Conservation (phyloP, 495 filamentous ascomycete species). For the Letharia lupina region DNA sequence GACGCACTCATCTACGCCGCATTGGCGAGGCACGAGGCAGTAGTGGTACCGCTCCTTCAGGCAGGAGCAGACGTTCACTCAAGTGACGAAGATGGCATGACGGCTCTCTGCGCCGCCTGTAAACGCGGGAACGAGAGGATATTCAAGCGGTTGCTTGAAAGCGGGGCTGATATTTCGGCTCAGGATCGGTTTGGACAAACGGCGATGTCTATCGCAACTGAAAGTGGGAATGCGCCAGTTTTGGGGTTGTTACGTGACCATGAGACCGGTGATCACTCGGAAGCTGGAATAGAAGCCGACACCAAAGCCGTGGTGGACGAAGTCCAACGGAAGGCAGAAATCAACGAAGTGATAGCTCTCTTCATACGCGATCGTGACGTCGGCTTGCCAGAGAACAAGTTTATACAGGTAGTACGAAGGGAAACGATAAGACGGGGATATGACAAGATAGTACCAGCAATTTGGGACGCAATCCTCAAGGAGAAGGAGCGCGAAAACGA, state of each 20-base stretch:
- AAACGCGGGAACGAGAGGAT: background rate
- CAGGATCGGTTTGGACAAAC: background rate
- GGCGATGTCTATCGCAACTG: background rate
- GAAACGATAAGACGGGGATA: too few relatives aligned
- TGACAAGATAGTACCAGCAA: too few relatives aligned
- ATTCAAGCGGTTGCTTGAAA: constrained; percentile 10
- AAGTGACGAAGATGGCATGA: background rate
- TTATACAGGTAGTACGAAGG: too few relatives aligned
- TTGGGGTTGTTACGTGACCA: background rate
- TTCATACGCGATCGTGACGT: too few relatives aligned
- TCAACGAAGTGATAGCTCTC: too few relatives aligned
- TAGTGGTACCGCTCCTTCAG: background rate
- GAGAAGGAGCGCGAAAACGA: too few relatives aligned
- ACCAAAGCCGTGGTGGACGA: too few relatives aligned
- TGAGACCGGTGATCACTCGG: background rate
- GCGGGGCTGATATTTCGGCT: constrained; percentile 3
- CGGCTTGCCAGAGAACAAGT: too few relatives aligned
- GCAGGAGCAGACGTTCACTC: constrained; percentile 10
- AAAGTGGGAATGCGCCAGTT: background rate
- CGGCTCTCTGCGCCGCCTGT: constrained; percentile 20
- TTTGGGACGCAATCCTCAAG: too few relatives aligned
- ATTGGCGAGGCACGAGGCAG: background rate
- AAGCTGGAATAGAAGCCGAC: too few relatives aligned
- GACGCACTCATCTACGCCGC: constrained; percentile 1
- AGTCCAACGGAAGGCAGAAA: too few relatives aligned